Evolutionary conservation across 768 basidiomycete species (phyloP), one percentile per base, ranked within the genome.

Genomic region (Lentinula lateritia): DNA sequence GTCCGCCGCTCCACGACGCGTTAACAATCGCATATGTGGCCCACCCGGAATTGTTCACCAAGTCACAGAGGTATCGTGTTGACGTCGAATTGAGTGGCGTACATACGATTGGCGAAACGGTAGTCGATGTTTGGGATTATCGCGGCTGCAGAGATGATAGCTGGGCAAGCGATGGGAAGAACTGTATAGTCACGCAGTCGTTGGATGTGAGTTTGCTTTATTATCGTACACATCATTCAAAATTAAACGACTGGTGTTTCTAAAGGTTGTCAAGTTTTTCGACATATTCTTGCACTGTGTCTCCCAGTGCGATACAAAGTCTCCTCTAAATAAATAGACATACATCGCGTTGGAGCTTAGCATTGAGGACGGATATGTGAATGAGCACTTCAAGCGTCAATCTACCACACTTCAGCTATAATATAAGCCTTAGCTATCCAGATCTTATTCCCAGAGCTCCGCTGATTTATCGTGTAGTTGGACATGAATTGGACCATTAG

Each of bases 1-100:
- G 92, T 0, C 94, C 94, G 6, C 94, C 94, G 2, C 76, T 95
- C 2, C 94, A 96, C 64, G 94, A 95, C 66, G 85, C 92, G 0
- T 78, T 95, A 39, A 92, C 93, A 0, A 76, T 95, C 50, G 89
- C 86, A 9, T 95, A 90, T 63, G 77, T 93, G 39, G 82, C 85
- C 0, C 71, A 73, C n/a, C 91, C 92, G 0, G 78, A 84, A 5
- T 66, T 93, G 1, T 93, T 94, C 71, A 15, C 53, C 9, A 70
- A 70, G 23, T 74, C 75, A 38, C 81, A 70, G 53, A 78, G 93
- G n/a, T 84, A 87, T 69, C 80, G 89, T 50, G 92, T 95, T 0
- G 93, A 95, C 64, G 81, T 92, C n/a, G 93, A 95, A 66, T 77
- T 89, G 16, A 78, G 75, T 6, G 90, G 89, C 3, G 73, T 75